Evolutionary conservation across 306 rosid genomes (phyloP).

Genomic region (Spatholobus suberectus): DNA sequence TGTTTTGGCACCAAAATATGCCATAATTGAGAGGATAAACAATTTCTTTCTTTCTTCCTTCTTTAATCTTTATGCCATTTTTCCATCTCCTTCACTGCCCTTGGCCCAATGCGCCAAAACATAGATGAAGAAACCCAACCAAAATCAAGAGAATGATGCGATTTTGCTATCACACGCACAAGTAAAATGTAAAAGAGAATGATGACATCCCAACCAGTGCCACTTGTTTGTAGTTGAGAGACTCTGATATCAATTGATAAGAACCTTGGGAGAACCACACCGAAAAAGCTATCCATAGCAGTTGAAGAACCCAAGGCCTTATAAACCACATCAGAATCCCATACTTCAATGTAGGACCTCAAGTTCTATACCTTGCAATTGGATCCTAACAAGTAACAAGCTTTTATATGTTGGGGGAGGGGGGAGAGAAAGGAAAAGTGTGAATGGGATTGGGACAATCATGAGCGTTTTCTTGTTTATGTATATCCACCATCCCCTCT

Average conservation of each 20-base stretch:
- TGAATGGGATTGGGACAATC: background rate
- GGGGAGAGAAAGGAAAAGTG: too few relatives aligned
- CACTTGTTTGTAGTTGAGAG: too few relatives aligned
- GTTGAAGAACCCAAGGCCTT: background rate
- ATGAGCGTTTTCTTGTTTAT: background rate
- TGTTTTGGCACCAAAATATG: constrained; percentile 1
- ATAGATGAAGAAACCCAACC: too few relatives aligned
- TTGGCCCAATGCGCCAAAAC: constrained; percentile 2
- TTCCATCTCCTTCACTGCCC: background rate
- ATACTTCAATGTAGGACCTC: background rate
- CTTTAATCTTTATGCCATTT: background rate
- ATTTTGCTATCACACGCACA: too few relatives aligned
- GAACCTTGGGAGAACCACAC: too few relatives aligned
- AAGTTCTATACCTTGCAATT: background rate
- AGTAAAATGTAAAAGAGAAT: too few relatives aligned
- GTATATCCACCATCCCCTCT: background rate
- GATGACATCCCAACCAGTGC: too few relatives aligned
- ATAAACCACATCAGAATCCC: background rate
- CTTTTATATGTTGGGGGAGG: too few relatives aligned
- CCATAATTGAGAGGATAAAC: background rate
- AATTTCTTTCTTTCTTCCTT: background rate
- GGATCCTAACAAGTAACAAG: background rate
- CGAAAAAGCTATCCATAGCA: background rate
- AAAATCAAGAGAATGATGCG: too few relatives aligned
- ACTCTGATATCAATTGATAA: too few relatives aligned